These are phyloP conservation scores for Russula ochroleuca DNA, from an alignment of 768 basidiomycete genomes.

Conservation along the genomic window DNA sequence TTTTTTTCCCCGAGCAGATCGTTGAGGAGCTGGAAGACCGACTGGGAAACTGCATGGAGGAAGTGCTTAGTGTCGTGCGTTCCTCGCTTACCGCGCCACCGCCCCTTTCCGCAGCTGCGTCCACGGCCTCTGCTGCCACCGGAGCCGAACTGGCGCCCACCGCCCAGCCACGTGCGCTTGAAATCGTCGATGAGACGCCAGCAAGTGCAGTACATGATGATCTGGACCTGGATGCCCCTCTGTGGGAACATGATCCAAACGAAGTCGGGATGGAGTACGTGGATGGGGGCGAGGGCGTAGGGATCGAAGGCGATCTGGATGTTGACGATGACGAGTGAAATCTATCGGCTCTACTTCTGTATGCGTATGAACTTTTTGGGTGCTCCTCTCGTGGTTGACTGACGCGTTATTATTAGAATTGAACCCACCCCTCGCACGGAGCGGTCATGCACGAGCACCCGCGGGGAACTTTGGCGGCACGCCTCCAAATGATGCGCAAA, in stretches of 20 bases:
- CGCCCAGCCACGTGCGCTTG: not conserved
- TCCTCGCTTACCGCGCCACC: conserved; percentile 35
- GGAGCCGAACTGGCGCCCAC: not conserved
- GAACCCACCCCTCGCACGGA: not conserved
- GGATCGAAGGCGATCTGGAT: conserved; percentile 30
- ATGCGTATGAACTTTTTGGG: not conserved
- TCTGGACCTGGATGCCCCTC: conserved; percentile 9
- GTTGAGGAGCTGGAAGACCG: conserved; percentile 89
- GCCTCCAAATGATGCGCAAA: no score
- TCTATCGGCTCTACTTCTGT: not conserved
- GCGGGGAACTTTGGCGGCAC: not conserved
- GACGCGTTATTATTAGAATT: not conserved
- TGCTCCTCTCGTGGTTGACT: not conserved
- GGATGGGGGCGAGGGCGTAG: conserved; percentile 27
- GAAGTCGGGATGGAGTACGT: conserved; percentile 22
- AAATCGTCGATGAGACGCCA: conserved; percentile 18
- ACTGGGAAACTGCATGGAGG: conserved; percentile 62
- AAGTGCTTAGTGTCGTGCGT: conserved; percentile 57
- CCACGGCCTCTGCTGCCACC: not conserved
- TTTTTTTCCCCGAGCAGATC: conserved; percentile 47
- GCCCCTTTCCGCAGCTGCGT: not conserved
- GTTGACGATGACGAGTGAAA: conserved; percentile 25
- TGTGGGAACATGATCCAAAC: conserved; percentile 19
- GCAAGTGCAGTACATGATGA: not conserved
- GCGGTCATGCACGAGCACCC: not conserved